Conservation (phyloP, 2,329 filamentous ascomycete species). For the Fusarium albidum region DNA sequence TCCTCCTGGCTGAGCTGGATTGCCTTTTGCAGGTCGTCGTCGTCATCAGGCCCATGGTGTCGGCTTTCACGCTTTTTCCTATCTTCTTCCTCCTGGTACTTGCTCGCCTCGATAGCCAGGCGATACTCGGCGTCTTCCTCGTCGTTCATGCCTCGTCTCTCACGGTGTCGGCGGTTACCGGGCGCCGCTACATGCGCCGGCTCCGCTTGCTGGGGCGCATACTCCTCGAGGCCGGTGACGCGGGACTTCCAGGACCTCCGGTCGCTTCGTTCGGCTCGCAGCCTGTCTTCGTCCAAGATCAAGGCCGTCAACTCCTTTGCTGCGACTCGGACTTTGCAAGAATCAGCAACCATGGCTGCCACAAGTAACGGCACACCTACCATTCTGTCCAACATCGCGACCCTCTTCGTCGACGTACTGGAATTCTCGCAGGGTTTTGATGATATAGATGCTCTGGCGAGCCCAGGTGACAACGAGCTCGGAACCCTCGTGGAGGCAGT, state of each 20-base stretch:
- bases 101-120: constrained; percentile 93
- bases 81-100: constrained; percentile 93
- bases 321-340: constrained; percentile 80
- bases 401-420: constrained; percentile 96
- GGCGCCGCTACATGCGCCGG: constrained; percentile 25
- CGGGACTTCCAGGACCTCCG: constrained; percentile 96
- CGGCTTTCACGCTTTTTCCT: constrained; percentile 73
- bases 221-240: constrained; percentile 92
- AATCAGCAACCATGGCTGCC: constrained; percentile 26
- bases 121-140: constrained; percentile 92
- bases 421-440: constrained; percentile 97
- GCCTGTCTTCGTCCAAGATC: constrained; percentile 90
- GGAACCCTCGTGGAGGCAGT: constrained; percentile 96
- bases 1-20: constrained; percentile 95
- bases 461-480: constrained; percentile 98
- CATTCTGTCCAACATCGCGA: constrained; percentile 94
- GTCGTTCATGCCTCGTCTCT: constrained; percentile 64
- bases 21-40: constrained; percentile 92
- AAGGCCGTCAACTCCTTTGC: constrained; percentile 95
- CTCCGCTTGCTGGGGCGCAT: constrained; percentile 57
- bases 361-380: constrained; percentile 59
- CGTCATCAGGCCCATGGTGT: constrained; percentile 65
- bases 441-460: constrained; percentile 97
- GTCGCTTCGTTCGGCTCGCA: constrained; percentile 89
- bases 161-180: constrained; percentile 51